Base-by-base conservation (phyloP, 2,329 filamentous ascomycete species). In the Chaetomium sp. region DNA sequence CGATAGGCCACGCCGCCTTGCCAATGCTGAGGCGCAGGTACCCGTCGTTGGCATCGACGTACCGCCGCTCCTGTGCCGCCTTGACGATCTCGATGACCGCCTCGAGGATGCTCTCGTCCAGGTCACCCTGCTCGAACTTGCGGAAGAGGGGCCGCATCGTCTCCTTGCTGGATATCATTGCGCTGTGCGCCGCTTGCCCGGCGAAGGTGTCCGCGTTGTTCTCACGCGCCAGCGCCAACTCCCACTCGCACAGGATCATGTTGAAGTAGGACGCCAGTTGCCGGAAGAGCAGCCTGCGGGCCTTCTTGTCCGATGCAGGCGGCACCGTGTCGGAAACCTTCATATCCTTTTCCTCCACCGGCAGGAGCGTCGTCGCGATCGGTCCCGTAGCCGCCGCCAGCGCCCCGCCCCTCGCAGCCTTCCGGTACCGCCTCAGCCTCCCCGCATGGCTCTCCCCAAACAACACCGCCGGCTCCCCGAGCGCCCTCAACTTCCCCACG, bases 1-100 rank as follows among this genome's bases (percentile, higher is more conserved):
- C 95, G 74, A 99, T 99, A 27, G 95, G 95, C 95, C 95, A 99
- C 19, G 95, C 95, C 70, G 93, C 93, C 80, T 97, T 97, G 69
- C 93, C 93, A 74, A 99, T 99, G 75, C 92, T 96, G 62, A 99
- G 82, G 60, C 92, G 85, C 66, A 99, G 81, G 77, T 99, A 99
- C 0, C 92, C 93, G 75, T 99, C 92, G 75, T 98, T 98, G 38
- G 95, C 95, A 78, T 97, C 91, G 55, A 99, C 94, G 74, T 99
- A 99, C 68, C 92, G 87, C 65, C 93, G 86, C 74, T 93, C 89
- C 78, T 99, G 95, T 4, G 94, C 92, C 29, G 93, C 91, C 73
- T 91, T 85, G 33, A 97, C 93, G 70, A 99, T 97, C 78, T 97
- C 93, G 16, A 96, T 86, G 9, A 99, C 86, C 23, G 93, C 91